phyloP scores from a whole-genome alignment of 441 rosid genomes.

The Syzygium syzygioides region DNA sequence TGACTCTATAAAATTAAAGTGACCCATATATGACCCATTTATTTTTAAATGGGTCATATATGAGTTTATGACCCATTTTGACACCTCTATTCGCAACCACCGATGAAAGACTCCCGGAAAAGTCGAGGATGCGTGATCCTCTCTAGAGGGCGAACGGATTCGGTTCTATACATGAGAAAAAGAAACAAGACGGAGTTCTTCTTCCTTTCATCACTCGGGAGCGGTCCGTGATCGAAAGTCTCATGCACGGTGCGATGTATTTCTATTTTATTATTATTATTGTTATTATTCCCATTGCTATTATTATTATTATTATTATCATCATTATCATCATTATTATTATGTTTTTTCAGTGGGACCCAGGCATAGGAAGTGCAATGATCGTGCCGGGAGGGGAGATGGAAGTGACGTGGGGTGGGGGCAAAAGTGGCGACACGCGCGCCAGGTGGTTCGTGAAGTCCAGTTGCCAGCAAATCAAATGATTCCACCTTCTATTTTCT shows the following conservation, averaged over 20 bases:
- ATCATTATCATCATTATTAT: too few relatives aligned
- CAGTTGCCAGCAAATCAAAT: neutral
- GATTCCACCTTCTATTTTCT: neutral
- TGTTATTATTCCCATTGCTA: too few relatives aligned
- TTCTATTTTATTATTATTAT: neutral
- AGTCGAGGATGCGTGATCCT: neutral
- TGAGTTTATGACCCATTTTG: too few relatives aligned
- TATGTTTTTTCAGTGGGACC: neutral
- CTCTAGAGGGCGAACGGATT: neutral
- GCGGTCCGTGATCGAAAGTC: neutral
- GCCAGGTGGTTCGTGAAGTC: neutral
- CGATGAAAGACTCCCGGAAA: neutral
- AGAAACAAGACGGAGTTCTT: too few relatives aligned
- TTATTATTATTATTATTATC: neutral
- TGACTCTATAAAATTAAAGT: too few relatives aligned
- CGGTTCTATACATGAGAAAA: neutral
- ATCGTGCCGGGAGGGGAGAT: neutral
- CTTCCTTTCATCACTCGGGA: neutral
- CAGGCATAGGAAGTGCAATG: neutral
- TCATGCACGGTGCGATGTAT: neutral
- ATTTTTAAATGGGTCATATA: too few relatives aligned
- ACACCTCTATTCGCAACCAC: rapidly evolving
- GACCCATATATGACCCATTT: too few relatives aligned
- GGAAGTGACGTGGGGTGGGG: neutral
- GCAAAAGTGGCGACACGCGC: neutral